These are phyloP conservation scores for Dictyostelium intermedium DNA, from an alignment of 78 protist genomes.

Conservation along the genomic window DNA sequence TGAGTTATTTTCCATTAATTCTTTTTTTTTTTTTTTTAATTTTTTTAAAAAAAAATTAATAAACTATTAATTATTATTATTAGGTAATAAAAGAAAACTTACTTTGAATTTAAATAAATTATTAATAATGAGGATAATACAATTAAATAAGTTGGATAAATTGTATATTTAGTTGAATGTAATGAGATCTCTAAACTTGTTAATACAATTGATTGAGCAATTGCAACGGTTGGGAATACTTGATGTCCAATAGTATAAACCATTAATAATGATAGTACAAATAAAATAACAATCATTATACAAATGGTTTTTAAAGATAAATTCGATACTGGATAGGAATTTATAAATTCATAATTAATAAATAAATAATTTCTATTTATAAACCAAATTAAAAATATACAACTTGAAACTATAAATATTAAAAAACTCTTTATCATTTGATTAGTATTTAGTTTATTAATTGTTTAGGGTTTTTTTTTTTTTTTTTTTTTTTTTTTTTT, in stretches of 20 bases:
- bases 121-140: not conserved
- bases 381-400: not conserved
- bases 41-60: not conserved
- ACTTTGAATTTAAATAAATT: not conserved
- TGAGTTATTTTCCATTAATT: not conserved
- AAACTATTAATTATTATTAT: not conserved
- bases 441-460: too few species aligned
- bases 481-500: too few species aligned
- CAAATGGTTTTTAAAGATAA: not conserved
- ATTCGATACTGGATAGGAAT: slow-evolving; percentile 3
- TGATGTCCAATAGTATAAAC: not conserved
- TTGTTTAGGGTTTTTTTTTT: too few species aligned
- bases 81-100: not conserved
- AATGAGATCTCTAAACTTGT: slow-evolving; percentile 16
- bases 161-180: not conserved
- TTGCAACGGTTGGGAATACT: not conserved
- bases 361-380: slow-evolving; percentile 6
- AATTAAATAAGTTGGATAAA: slow-evolving; percentile 23
- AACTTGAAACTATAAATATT: slow-evolving; percentile 5
- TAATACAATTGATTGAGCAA: not conserved
- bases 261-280: not conserved
- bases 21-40: not conserved
- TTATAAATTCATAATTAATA: not conserved
- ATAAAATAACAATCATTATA: not conserved
- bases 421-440: not conserved